A percentile compares a stretch with the other conserved stretches of the same genome.
Evolutionary conservation across 2,329 filamentous ascomycete species (phyloP).

Genomic region (Chalara sp.): DNA sequence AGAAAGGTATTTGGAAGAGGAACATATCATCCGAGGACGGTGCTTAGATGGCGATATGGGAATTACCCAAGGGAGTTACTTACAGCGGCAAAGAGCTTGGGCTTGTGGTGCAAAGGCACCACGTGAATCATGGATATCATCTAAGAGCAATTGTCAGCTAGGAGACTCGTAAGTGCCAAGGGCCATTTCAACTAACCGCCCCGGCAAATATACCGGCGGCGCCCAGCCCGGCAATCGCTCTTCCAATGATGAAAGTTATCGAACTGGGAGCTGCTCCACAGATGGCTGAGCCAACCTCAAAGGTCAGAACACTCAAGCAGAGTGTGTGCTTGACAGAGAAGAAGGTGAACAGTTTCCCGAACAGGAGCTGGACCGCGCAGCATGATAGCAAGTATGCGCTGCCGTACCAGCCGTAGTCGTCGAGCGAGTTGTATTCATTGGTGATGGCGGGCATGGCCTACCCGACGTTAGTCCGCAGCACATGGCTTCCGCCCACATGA

Average conservation of each 20-base stretch:
- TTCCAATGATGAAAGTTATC: conserved; percentile 26
- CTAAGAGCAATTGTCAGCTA: no score
- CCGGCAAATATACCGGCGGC: conserved; percentile 29
- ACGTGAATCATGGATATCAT: no score
- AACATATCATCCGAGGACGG: no score
- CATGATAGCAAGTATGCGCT: conserved; percentile 29
- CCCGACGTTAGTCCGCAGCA: no score
- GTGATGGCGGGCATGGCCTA: conserved; percentile 33
- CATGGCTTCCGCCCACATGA: no score
- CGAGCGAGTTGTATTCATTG: conserved; percentile 27
- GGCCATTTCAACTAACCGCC: no score
- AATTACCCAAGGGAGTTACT: no score
- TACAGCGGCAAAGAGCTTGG: no score
- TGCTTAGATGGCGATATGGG: no score
- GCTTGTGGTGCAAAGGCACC: no score
- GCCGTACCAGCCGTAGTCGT: conserved; percentile 32
- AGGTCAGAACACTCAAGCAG: conserved; percentile 20
- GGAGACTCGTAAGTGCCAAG: no score
- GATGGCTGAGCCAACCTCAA: conserved; percentile 26
- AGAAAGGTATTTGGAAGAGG: no score
- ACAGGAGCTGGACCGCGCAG: conserved; percentile 18
- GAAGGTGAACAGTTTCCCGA: conserved; percentile 15
- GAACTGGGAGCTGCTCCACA: conserved; percentile 26
- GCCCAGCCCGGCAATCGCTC: conserved; percentile 27
- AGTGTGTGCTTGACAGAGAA: conserved; percentile 22